These are phyloP conservation scores for Tardiomyces blankii DNA, from an alignment of 1,139 yeast genomes.

Conservation along the genomic window DNA sequence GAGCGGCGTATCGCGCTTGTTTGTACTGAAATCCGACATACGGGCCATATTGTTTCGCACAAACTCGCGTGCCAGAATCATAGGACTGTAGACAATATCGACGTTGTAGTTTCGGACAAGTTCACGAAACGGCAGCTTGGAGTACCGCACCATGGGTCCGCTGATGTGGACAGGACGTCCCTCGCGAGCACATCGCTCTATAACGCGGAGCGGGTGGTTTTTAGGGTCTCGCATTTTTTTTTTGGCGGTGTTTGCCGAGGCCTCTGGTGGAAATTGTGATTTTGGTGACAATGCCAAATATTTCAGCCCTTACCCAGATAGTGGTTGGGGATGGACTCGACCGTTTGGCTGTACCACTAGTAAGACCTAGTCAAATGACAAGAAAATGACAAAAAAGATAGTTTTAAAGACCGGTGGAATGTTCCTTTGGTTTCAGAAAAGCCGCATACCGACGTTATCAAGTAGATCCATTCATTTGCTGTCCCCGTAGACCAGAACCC, in stretches of 20 bases:
- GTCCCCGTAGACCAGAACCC: no score
- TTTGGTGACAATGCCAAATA: not conserved
- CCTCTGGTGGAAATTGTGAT: no score
- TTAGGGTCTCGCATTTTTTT: slow-evolving; percentile 32
- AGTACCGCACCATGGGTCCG: slow-evolving; percentile 97
- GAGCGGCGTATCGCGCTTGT: slow-evolving; percentile 52
- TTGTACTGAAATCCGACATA: slow-evolving; percentile 74
- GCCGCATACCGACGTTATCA: no score
- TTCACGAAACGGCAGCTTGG: slow-evolving; percentile 85
- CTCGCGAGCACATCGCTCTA: slow-evolving; percentile 33
- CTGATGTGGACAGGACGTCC: slow-evolving; percentile 65
- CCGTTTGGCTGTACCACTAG: no score
- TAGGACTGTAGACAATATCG: slow-evolving; percentile 88
- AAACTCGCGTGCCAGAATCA: slow-evolving; percentile 93
- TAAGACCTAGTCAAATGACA: no score
- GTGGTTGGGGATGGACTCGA: not conserved
- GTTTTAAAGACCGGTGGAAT: no score
- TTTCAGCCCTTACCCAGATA: not conserved
- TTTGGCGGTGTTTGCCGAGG: no score
- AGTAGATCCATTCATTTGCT: no score
- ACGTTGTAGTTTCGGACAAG: slow-evolving; percentile 61
- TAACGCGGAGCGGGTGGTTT: slow-evolving; percentile 45
- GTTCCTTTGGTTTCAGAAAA: no score
- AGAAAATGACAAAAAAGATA: no score
- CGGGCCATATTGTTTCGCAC: slow-evolving; percentile 78